Conservation (phyloP, 2,329 filamentous ascomycete species). For the Lomentospora prolificans region DNA sequence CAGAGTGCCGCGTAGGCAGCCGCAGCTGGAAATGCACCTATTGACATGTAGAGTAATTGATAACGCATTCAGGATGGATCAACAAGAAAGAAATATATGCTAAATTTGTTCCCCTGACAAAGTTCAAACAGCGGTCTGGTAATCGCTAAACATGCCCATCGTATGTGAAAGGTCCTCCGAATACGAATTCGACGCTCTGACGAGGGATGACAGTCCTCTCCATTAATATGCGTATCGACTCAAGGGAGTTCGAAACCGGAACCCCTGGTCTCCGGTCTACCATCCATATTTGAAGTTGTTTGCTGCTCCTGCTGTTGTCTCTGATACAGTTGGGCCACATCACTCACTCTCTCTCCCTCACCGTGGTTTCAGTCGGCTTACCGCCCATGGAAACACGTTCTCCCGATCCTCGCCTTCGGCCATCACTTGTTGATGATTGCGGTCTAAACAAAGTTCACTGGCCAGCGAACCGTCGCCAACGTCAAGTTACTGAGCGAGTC, state of each 20-base stretch:
- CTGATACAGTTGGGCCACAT: too few relatives aligned
- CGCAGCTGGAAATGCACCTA: background rate
- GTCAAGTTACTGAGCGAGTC: constrained; percentile 32
- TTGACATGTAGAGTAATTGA: too few relatives aligned
- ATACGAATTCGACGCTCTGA: constrained; percentile 4
- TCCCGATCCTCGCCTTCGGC: background rate
- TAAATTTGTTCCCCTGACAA: constrained; percentile 3
- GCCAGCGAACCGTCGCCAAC: constrained; percentile 19
- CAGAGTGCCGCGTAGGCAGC: background rate
- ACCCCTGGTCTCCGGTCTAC: background rate
- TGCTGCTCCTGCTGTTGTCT: background rate
- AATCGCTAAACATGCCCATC: constrained; percentile 9
- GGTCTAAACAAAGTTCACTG: constrained; percentile 12
- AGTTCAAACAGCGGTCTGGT: constrained; percentile 9
- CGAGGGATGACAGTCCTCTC: constrained; percentile 7
- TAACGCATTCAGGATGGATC: too few relatives aligned
- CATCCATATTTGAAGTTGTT: background rate
- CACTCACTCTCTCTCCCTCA: background rate
- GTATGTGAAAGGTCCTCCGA: background rate
- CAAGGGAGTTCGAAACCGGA: background rate
- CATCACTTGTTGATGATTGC: background rate
- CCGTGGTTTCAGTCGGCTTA: background rate
- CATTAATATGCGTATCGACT: constrained; percentile 9
- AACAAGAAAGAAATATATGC: background rate
- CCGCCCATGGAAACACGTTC: background rate